phyloP scores from a whole-genome alignment of 179 eudicot genomes.

The Camellia oleifera region DNA sequence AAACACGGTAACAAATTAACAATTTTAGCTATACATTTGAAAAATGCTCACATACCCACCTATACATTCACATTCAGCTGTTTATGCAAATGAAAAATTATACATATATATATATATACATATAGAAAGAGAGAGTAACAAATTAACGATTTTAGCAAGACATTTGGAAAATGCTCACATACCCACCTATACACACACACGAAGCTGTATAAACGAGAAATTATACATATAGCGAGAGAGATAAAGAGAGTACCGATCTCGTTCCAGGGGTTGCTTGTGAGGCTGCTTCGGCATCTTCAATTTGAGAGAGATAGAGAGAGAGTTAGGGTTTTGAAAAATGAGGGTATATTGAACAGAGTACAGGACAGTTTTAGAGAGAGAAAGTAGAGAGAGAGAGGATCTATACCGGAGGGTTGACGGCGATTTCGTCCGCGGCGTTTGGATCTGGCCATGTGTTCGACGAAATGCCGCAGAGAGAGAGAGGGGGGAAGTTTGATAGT shows the following conservation, averaged over 20 bases:
- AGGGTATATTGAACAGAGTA: background rate
- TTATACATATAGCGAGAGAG: background rate
- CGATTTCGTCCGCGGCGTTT: constrained; percentile 1
- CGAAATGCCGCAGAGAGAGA: background rate
- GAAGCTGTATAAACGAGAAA: background rate
- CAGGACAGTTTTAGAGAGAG: background rate
- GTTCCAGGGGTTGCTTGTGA: background rate
- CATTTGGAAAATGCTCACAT: background rate
- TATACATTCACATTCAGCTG: background rate
- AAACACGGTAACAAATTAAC: too few species aligned
- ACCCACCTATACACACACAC: background rate
- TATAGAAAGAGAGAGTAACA: background rate
- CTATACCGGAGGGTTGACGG: background rate
- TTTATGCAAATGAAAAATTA: background rate
- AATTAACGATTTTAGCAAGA: background rate
- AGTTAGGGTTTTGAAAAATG: background rate
- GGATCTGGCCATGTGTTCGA: constrained; percentile 14
- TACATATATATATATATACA: background rate
- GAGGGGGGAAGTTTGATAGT: background rate
- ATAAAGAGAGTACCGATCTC: constrained; percentile 14
- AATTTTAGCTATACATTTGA: background rate
- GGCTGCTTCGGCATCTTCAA: background rate
- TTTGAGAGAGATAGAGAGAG: background rate
- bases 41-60: background rate
- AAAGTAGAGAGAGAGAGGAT: constrained; percentile 11